Conservation (phyloP, 2,329 filamentous ascomycete genomes). For the Paraphaeosphaeria sporulosa region DNA sequence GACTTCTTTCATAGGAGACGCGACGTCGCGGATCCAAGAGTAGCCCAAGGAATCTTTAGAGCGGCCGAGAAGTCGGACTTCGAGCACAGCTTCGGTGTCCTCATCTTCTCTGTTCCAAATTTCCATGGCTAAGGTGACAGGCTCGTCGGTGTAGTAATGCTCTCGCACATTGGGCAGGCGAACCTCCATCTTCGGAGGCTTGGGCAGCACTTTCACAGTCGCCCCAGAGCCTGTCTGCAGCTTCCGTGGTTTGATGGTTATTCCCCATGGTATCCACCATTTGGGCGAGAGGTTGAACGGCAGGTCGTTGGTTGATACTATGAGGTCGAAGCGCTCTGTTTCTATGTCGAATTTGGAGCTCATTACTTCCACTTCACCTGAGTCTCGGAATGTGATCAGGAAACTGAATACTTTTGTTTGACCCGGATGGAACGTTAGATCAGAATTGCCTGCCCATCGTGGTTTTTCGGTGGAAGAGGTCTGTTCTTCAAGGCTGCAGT, state of each 20-base stretch:
- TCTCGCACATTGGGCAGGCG: slow-evolving; percentile 66
- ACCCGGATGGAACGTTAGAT: slow-evolving; percentile 72
- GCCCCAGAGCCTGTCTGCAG: slow-evolving; percentile 50
- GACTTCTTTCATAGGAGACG: slow-evolving; percentile 41
- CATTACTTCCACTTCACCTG: slow-evolving; percentile 75
- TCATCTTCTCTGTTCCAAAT: slow-evolving; percentile 85
- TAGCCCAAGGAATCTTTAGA: slow-evolving; percentile 56
- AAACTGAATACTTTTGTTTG: slow-evolving; percentile 76
- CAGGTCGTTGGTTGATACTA: slow-evolving; percentile 65
- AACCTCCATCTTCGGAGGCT: slow-evolving; percentile 90
- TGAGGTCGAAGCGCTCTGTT: slow-evolving; percentile 70
- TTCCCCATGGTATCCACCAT: slow-evolving; percentile 45
- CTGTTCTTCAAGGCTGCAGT: slow-evolving; percentile 39
- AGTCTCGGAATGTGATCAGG: slow-evolving; percentile 77
- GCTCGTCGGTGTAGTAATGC: slow-evolving; percentile 87
- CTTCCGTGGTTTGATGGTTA: slow-evolving; percentile 36
- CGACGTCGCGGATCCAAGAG: slow-evolving; percentile 53
- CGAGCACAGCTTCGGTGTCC: slow-evolving; percentile 74
- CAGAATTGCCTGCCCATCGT: slow-evolving; percentile 63
- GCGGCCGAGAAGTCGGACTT: slow-evolving; percentile 71
- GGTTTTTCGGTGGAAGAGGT: slow-evolving; percentile 34
- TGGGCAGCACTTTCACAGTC: slow-evolving; percentile 77
- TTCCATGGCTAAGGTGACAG: slow-evolving; percentile 71
- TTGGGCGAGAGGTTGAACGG: slow-evolving; percentile 30
- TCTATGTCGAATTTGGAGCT: slow-evolving; percentile 70